Percentiles rank a stretch among this genome's conserved stretches.
These are phyloP conservation scores for Ceriops decandra DNA, from an alignment of 345 rosid genomes.

Conservation along the genomic window DNA sequence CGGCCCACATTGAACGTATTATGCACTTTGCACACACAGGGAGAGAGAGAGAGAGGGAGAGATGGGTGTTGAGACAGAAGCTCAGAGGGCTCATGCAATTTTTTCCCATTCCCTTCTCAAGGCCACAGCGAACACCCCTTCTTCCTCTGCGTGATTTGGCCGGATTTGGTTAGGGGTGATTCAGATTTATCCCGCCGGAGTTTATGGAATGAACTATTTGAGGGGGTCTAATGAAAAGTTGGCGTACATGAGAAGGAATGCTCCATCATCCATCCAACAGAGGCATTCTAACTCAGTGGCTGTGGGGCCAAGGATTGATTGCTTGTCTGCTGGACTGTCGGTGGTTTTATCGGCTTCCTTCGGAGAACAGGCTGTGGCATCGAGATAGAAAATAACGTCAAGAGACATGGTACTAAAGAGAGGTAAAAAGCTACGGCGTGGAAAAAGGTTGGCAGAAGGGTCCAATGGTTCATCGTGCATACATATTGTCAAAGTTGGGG, in stretches of 20 bases:
- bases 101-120: no score
- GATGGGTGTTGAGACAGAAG: no score
- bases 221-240: neutral
- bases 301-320: conserved; percentile 1
- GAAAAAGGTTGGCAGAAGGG: neutral
- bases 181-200: neutral
- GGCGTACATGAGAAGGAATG: conserved; percentile 8
- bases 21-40: no score
- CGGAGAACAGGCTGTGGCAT: neutral
- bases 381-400: conserved; percentile 2
- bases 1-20: no score
- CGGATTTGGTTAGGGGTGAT: neutral
- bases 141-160: conserved; percentile 3
- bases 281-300: conserved; percentile 1
- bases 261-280: conserved; percentile 2
- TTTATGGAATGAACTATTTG: neutral
- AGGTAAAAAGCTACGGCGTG: neutral
- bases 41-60: no score
- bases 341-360: conserved; percentile 1
- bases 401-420: neutral
- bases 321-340: neutral
- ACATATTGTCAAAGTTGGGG: neutral
- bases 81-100: no score
- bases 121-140: neutral
- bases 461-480: neutral